Conservation (phyloP, 768 basidiomycete genomes). For the Amanita pseudoporphyria region DNA sequence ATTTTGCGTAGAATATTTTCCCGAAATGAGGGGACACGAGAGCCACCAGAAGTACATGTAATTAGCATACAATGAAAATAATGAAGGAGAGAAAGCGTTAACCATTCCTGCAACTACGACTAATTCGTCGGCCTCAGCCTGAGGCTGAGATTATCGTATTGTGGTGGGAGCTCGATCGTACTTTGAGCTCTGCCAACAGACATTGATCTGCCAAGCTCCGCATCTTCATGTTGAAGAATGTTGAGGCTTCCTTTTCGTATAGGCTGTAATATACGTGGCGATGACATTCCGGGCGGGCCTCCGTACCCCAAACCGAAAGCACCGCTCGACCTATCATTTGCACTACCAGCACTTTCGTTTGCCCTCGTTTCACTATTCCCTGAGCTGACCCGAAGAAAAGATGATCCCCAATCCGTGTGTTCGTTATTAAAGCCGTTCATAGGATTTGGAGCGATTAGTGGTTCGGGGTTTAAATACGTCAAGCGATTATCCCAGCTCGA, state of each 20-base stretch:
- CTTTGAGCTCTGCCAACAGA: slow-evolving; percentile 19
- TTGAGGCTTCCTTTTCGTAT: slow-evolving; percentile 46
- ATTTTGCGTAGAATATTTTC: neutral
- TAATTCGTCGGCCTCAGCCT: neutral
- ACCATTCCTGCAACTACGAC: neutral
- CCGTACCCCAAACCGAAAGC: neutral
- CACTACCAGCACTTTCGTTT: slow-evolving; percentile 16
- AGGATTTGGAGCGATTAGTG: slow-evolving; percentile 59
- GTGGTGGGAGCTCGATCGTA: slow-evolving; percentile 75
- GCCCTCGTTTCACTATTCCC: neutral
- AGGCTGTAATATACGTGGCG: neutral
- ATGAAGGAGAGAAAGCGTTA: no score
- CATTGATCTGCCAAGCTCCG: slow-evolving; percentile 39
- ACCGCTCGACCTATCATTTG: neutral
- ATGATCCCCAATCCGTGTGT: slow-evolving; percentile 13
- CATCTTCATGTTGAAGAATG: slow-evolving; percentile 80
- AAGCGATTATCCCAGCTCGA: slow-evolving; percentile 38
- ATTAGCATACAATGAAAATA: no score
- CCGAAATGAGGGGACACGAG: neutral
- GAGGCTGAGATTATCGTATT: slow-evolving; percentile 55
- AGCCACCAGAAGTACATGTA: no score
- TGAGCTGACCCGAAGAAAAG: no score
- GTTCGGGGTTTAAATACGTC: slow-evolving; percentile 66
- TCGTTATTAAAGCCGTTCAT: neutral
- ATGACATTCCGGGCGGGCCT: neutral